A percentile compares a stretch with the other conserved stretches of the same genome.
These are phyloP conservation scores for Prunus salicina DNA, from an alignment of 306 rosid species.

Conservation along the genomic window DNA sequence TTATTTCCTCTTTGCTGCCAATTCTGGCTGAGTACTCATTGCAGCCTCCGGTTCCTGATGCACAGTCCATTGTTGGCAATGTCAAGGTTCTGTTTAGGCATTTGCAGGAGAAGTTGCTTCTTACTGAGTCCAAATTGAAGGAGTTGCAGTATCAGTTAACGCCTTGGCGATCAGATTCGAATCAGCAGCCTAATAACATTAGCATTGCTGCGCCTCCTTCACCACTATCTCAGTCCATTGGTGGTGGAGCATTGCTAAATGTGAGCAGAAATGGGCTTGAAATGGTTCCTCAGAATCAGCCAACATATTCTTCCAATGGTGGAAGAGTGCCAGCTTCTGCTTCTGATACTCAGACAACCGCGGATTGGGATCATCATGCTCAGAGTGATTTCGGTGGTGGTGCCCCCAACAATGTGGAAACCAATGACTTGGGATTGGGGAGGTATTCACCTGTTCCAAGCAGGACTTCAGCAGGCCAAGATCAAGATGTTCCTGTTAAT, in stretches of 20 bases:
- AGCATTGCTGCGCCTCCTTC: constrained; percentile 40
- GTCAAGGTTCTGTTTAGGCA: constrained; percentile 92
- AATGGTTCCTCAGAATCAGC: constrained; percentile 60
- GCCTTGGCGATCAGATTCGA: constrained; percentile 55
- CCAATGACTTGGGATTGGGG: constrained; percentile 46
- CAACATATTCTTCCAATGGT: constrained; percentile 41
- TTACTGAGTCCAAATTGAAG: constrained; percentile 91
- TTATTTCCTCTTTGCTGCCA: constrained; percentile 83
- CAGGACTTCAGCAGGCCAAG: constrained; percentile 46
- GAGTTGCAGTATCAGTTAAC: constrained; percentile 85
- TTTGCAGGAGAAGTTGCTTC: constrained; percentile 88
- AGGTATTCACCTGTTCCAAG: constrained; percentile 76
- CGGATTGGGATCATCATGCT: constrained; percentile 65
- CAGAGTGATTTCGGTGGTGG: constrained; percentile 51
- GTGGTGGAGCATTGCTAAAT: constrained; percentile 62
- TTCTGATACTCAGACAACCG: constrained; percentile 50
- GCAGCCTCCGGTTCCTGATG: constrained; percentile 87
- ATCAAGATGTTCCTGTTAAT: constrained; percentile 38
- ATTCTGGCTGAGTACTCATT: constrained; percentile 89
- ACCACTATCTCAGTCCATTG: constrained; percentile 46
- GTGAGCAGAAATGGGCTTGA: constrained; percentile 69
- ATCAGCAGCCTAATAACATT: background rate
- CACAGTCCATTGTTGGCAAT: constrained; percentile 86
- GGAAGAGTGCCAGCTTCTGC: constrained; percentile 42
- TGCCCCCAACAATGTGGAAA: constrained; percentile 37